Evolutionary conservation across 2,329 filamentous ascomycete species (phyloP).

Genomic region (Xylaria sp.): DNA sequence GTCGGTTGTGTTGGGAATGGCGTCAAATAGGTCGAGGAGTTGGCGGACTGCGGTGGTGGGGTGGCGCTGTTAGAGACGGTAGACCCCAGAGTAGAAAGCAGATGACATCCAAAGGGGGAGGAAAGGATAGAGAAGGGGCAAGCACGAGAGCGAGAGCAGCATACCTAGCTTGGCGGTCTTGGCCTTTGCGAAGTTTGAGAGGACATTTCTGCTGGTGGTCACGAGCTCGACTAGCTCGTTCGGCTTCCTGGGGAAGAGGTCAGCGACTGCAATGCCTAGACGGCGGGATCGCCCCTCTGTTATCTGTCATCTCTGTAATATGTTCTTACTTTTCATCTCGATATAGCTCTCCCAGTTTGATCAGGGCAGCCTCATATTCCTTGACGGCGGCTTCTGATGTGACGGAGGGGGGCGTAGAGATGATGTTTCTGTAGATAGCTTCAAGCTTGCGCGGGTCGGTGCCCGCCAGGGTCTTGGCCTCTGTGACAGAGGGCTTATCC

Average conservation of each 20-base stretch:
- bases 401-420: conserved; percentile 81
- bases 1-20: conserved; percentile 93
- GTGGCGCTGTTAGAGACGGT: conserved; percentile 11
- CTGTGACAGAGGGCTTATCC: conserved; percentile 64
- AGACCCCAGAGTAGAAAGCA: background rate
- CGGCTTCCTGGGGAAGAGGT: conserved; percentile 64
- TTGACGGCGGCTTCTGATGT: conserved; percentile 83
- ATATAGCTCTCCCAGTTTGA: conserved; percentile 91
- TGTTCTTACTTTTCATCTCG: conserved; percentile 78
- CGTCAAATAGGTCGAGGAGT: conserved; percentile 91
- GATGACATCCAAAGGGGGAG: background rate
- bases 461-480: conserved; percentile 85
- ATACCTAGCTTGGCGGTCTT: conserved; percentile 97
- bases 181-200: conserved; percentile 97
- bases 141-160: conserved; percentile 45
- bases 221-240: conserved; percentile 89
- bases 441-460: conserved; percentile 84
- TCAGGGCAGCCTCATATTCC: conserved; percentile 88
- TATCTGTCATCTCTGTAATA: no score
- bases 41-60: conserved; percentile 75
- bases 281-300: no score
- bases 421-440: conserved; percentile 85
- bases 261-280: conserved; percentile 31
- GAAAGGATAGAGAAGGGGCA: background rate
- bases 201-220: conserved; percentile 84